phyloP scores from a whole-genome alignment of 495 filamentous ascomycete genomes.

The Symbiotaphrina buchneri region DNA sequence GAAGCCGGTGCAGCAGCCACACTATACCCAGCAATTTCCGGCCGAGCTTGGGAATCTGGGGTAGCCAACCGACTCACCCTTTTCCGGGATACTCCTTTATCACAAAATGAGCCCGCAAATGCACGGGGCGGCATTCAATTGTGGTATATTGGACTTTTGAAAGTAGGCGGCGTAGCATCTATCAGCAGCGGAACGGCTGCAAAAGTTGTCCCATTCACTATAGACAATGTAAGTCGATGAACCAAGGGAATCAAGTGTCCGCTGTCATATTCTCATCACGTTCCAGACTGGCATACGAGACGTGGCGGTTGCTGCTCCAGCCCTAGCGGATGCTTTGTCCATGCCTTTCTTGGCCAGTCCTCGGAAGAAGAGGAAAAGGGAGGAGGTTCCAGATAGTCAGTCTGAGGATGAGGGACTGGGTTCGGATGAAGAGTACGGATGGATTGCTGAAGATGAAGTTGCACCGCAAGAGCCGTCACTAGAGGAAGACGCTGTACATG shows the following conservation, averaged over 20 bases:
- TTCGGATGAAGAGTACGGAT: conserved; percentile 24
- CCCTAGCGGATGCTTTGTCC: conserved; percentile 4
- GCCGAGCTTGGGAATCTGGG: conserved; percentile 43
- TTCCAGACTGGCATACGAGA: background rate
- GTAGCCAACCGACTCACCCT: conserved; percentile 44
- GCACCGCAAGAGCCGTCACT: no score
- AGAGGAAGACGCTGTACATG: no score
- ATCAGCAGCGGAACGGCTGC: background rate
- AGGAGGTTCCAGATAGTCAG: conserved; percentile 26
- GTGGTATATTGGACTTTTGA: background rate
- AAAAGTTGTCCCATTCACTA: conserved; percentile 4
- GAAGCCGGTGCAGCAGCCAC: conserved; percentile 32
- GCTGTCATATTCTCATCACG: background rate
- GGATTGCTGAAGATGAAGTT: conserved; percentile 23
- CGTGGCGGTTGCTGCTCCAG: background rate
- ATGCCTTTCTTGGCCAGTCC: conserved; percentile 10
- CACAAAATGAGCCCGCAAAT: background rate
- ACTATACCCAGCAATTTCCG: conserved; percentile 48
- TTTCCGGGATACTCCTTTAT: conserved; percentile 11
- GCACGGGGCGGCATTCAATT: background rate
- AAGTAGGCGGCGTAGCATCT: background rate
- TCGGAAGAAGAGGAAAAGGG: conserved; percentile 19
- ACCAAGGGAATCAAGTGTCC: no score
- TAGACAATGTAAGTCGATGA: conserved; percentile 2
- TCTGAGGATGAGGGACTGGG: conserved; percentile 1